Percentiles rank a stretch among this genome's conserved stretches.
phyloP scores from a whole-genome alignment of 225 moss, liverwort and hornwort genomes.

The Takakia lepidozioides region DNA sequence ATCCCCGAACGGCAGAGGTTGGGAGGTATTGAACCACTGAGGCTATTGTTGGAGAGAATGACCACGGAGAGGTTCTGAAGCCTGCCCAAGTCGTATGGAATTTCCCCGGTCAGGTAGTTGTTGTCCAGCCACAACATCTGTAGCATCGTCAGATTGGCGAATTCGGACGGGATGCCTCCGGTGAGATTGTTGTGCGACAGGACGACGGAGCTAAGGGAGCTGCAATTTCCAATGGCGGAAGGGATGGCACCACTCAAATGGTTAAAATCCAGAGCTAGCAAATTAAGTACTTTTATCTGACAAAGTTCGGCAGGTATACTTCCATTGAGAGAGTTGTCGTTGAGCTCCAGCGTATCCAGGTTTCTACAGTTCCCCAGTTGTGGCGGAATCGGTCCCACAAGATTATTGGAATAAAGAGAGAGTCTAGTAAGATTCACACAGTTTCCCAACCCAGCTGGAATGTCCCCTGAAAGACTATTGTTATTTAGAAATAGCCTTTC shows the following conservation, averaged over 20 bases:
- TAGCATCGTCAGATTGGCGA: not conserved
- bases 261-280: conserved; percentile 15
- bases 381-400: conserved; percentile 46
- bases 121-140: conserved; percentile 1
- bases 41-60: too few species aligned
- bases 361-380: conserved; percentile 27
- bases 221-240: conserved; percentile 9
- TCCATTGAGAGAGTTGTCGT: conserved; percentile 29
- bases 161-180: conserved; percentile 17
- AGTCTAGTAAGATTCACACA: conserved; percentile 19
- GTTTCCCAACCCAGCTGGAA: conserved; percentile 26
- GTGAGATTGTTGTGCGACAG: conserved; percentile 13
- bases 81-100: conserved; percentile 4
- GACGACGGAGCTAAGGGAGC: conserved; percentile 16
- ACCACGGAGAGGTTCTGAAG: too few species aligned
- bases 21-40: not conserved
- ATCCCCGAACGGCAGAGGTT: not conserved
- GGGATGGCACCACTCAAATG: conserved; percentile 15
- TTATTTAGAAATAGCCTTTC: conserved; percentile 30
- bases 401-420: conserved; percentile 33
- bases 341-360: conserved; percentile 35
- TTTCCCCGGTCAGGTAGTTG: conserved; percentile 17
- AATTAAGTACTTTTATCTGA: too few species aligned
- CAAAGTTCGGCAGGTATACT: conserved; percentile 38
- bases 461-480: conserved; percentile 33